Base-by-base conservation (phyloP, 257 asterid species). In the Lavandula angustifolia region DNA sequence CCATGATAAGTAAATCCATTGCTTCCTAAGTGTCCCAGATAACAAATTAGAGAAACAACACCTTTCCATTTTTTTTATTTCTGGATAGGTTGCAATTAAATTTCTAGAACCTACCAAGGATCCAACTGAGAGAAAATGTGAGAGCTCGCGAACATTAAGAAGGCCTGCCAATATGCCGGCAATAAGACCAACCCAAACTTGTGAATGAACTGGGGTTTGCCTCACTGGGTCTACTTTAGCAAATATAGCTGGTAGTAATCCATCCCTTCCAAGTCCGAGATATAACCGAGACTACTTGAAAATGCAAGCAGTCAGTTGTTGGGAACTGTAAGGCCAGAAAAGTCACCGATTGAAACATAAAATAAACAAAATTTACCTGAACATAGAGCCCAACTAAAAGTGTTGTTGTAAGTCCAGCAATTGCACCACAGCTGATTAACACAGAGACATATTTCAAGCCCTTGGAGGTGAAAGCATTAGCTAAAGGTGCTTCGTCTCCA, bases 251-350 rank as follows among this genome's bases (percentile, higher is more conserved):
- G 97, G 99, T 51, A 92, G 70, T 65, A 92, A 80, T 47, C 99
- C 99, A 70, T 92, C 97, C 74, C 99, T 85, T 78, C 97, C 99
- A 64, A 92, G 80, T 64, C 99, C 99, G 71, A 92, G 95, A 80
- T 92, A 92, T 54, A 92, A 60, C 47, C 99, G 95, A 71, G 97
- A 92, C 99, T 92, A 78, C 18, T 5, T 79, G 27, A 63, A 67
- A 16, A 62, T 56, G 49, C 60, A 60, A 68, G 16, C 67, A 73
- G 62, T 73, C 70, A 73, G 29, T 72, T 59, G 29, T 65, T 44
- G 57, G 60, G 51, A 52, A 76, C 4, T 14, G 46, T 32, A 62
- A 37, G 47, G 22, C 52, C 35, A 51, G 44, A 54, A 29, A 60
- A 56, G 60, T 62, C n/a, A 41, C 64, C 12, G 9, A 40, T 46